Percentiles rank a stretch among this genome's conserved stretches.
Evolutionary conservation across 2,329 filamentous ascomycete genomes (phyloP).

Genomic region (Aureobasidium subglaciale): DNA sequence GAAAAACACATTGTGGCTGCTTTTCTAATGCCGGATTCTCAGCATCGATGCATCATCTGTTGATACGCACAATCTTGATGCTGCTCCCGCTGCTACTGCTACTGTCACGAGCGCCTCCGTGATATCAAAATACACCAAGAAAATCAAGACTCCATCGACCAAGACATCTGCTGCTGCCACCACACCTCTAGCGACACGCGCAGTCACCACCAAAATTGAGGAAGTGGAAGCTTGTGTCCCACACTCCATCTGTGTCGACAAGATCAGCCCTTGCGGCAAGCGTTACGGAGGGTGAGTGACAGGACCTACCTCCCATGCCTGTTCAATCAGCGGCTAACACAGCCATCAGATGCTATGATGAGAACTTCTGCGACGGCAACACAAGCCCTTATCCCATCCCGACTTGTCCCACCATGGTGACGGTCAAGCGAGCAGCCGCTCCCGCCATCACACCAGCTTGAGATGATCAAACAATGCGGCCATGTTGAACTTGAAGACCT

Average conservation of each 20-base stretch:
- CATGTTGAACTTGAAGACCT: not conserved
- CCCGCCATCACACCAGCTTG: not conserved
- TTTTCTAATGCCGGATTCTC: not conserved
- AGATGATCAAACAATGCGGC: not conserved
- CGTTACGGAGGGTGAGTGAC: conserved; percentile 11
- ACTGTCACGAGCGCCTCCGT: not conserved
- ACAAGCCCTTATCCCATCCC: conserved; percentile 7
- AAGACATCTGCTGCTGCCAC: not conserved
- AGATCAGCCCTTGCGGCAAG: not conserved
- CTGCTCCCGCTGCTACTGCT: not conserved
- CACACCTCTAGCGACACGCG: not conserved
- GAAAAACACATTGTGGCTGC: not conserved
- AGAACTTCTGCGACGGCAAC: conserved; percentile 11
- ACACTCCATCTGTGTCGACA: conserved; percentile 10
- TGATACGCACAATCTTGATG: not conserved
- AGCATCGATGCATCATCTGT: not conserved
- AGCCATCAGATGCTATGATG: conserved; percentile 3
- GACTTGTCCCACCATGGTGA: conserved; percentile 7
- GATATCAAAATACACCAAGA: not conserved
- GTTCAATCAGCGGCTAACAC: not conserved
- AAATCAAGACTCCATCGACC: not conserved
- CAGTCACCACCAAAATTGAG: not conserved
- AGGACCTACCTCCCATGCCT: too few relatives aligned
- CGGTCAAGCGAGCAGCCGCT: not conserved
- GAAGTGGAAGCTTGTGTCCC: not conserved